phyloP scores from a whole-genome alignment of 176 grass and related monocot species.

The Zoysia pacifica region DNA sequence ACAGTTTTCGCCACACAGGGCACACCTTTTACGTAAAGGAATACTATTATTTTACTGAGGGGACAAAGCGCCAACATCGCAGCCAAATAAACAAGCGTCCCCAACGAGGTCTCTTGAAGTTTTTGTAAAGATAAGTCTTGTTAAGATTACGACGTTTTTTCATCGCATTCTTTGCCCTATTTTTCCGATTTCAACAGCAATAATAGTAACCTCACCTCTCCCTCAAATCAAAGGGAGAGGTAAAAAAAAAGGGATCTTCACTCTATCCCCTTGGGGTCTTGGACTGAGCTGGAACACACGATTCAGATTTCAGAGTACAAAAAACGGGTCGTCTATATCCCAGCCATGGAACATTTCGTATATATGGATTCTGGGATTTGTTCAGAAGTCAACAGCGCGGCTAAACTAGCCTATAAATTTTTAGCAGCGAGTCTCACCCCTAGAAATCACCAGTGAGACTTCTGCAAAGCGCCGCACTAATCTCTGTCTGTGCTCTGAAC shows the following conservation, averaged over 20 bases:
- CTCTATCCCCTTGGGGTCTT: background rate
- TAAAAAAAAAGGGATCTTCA: background rate
- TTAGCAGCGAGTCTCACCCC: background rate
- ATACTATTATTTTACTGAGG: slow-evolving; percentile 33
- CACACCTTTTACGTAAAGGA: slow-evolving; percentile 11
- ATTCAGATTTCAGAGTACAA: background rate
- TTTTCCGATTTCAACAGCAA: background rate
- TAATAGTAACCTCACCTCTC: background rate
- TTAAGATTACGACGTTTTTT: slow-evolving; percentile 7
- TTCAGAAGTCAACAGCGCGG: background rate
- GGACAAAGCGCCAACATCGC: slow-evolving; percentile 25
- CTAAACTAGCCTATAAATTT: background rate
- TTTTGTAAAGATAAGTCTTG: background rate
- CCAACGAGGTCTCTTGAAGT: background rate
- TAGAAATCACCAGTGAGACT: background rate
- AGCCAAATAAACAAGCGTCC: slow-evolving; percentile 14
- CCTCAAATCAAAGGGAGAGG: no score
- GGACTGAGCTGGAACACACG: background rate
- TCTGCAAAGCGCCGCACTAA: background rate
- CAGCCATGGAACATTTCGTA: background rate
- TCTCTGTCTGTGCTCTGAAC: background rate
- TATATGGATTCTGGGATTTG: slow-evolving; percentile 4
- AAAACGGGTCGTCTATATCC: background rate
- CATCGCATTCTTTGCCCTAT: background rate
- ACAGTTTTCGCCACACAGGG: slow-evolving; percentile 24